Evolutionary conservation across 345 rosid species (phyloP), one percentile per base, ranked within the genome.

Genomic region (Pistacia atlantica): DNA sequence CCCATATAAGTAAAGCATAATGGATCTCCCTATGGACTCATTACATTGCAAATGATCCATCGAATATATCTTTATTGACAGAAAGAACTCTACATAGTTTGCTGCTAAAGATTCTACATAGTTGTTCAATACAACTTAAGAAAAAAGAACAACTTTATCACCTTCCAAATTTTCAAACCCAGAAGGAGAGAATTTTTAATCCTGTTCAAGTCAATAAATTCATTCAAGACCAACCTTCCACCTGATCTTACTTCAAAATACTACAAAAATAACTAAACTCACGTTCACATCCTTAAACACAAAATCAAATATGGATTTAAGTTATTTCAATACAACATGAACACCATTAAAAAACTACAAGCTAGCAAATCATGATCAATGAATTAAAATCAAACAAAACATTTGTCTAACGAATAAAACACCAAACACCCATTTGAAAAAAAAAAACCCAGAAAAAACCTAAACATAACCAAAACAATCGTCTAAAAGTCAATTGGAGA

Each of bases 111-210:
- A 69, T 31, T 66, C 8, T 46, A 65, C 6, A 17, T 4, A 35
- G 46, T 38, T 18, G 17, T 46, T 42, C 49, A 38, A 16, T 63
- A 13, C 45, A 63, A 16, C 18, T 14, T 35, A 35, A 35, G n/a
- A 35, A 16, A 37, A 17, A 7, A 64, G 46, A 42, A 64, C 49
- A 20, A 17, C 38, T 55, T 62, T n/a, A 11, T 33, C 31, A 56
- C 35, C 64, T 20, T 42, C 56, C 37, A 56, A 48, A 70, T n/a
- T 22, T 54, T 38, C 63, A 70, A 70, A 35, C 63, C 63, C 63
- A 37, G n/a, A 70, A 55, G 5, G 4, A 48, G 2, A 25, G 6
- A 22, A 72, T 8, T 60, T 38, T 48, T 18, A 5, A 42, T 38
- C 37, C 65, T 3, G 57, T 13, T 54, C 51, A 35, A 70, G 25